phyloP scores from a whole-genome alignment of 441 rosid genomes.

The Gossypium aridum region DNA sequence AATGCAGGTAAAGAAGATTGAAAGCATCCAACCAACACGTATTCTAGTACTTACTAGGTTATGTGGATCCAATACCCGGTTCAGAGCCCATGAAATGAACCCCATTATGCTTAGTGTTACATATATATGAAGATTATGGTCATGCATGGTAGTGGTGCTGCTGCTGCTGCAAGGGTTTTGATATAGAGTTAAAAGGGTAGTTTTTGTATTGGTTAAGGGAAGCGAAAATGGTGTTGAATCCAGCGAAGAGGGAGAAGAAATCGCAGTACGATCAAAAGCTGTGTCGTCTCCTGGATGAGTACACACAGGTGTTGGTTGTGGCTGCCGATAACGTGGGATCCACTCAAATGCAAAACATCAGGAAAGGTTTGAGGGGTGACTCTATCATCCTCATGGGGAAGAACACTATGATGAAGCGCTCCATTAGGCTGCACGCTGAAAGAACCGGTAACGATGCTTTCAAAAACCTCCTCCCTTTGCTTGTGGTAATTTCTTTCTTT shows the following conservation, averaged over 20 bases:
- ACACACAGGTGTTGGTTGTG: conserved; percentile 29
- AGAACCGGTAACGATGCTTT: conserved; percentile 16
- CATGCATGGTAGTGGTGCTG: neutral
- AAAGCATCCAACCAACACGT: neutral
- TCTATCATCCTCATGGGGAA: conserved; percentile 36
- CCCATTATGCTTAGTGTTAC: neutral
- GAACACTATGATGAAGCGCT: conserved; percentile 39
- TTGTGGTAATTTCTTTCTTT: conserved; percentile 14
- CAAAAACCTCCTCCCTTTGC: conserved; percentile 21
- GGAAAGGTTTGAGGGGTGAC: conserved; percentile 30
- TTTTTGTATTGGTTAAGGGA: neutral
- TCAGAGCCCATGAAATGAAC: neutral
- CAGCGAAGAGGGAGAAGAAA: conserved; percentile 15
- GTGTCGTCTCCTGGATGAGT: conserved; percentile 30
- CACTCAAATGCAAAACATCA: conserved; percentile 22
- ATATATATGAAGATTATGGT: neutral
- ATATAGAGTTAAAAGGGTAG: neutral
- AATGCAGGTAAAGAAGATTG: neutral
- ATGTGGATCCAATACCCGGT: neutral
- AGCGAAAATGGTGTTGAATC: conserved; percentile 7
- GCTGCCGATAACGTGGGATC: conserved; percentile 32
- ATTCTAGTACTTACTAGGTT: neutral
- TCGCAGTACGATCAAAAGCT: conserved; percentile 23
- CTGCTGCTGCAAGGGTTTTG: neutral
- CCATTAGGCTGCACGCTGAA: conserved; percentile 31